Base-by-base conservation (phyloP, 805 yeast genomes). In the Starmerella ratchasimensis region DNA sequence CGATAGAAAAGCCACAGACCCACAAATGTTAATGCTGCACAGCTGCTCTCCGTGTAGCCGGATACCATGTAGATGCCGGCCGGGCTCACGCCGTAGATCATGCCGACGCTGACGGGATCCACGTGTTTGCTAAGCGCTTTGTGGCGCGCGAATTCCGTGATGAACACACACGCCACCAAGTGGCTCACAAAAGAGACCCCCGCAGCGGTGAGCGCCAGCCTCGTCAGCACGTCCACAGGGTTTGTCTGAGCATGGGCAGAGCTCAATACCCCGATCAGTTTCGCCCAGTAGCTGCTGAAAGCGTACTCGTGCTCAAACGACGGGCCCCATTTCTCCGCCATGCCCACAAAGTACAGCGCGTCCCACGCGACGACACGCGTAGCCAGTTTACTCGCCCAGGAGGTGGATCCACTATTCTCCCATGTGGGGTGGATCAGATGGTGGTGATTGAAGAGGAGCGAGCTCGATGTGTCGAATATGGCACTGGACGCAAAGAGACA, bases 251-350 rank as follows among this genome's bases (percentile, higher is more conserved):
- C n/a, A n/a, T n/a, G n/a, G n/a, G n/a, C n/a, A n/a, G n/a, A n/a
- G 20, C 38, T 10, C 26, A 45, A 6, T 13, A 30, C 21, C 25
- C 45, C 31, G 47, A 78, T 57, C 3, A 75, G 32, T 18, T 70
- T 52, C 62, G 77, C 67, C 93, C 94, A 88, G 2, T 72, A 52
- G 9, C 80, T 80, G 20, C 93, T 74, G 54, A 82, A 88, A 4
- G 93, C 96, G 67, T 72, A 80, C 58, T 84, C 93, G 55, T 88
- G 94, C 57, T 88, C 97, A 57, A 65, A 86, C n/a, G 60, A 55
- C 2, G 65, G 59, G 0, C 68, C 72, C 13, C 68, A 35, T 21
- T 38, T 56, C 8, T 57, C 53, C 24, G 80, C 71, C 38, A 76
- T 55, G 31, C 74, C 72, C 13, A 69, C 55, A 51, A 80, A 84